These are phyloP conservation scores for Paragyromitra xinjiangensis DNA, from an alignment of 495 filamentous ascomycete species.

Conservation along the genomic window DNA sequence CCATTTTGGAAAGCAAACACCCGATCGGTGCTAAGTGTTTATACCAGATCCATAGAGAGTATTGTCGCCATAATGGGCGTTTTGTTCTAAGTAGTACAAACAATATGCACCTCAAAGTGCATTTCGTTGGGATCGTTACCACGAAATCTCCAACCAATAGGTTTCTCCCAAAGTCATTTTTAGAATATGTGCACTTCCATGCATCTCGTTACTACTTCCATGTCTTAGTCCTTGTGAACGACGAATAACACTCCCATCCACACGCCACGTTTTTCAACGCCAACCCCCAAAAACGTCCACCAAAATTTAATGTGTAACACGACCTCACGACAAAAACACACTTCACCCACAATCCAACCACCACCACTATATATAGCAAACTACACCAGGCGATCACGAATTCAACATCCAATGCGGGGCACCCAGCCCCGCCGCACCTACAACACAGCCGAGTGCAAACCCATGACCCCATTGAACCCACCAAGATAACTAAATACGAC, in stretches of 20 bases:
- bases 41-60: not conserved
- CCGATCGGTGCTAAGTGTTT: not conserved
- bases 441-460: not conserved
- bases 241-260: not conserved
- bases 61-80: not conserved
- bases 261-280: not conserved
- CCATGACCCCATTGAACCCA: not conserved
- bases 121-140: not conserved
- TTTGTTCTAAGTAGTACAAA: not conserved
- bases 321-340: too few relatives aligned
- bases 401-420: too few relatives aligned
- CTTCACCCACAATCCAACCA: too few relatives aligned
- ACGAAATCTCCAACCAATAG: not conserved
- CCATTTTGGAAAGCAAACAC: not conserved
- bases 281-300: too few relatives aligned
- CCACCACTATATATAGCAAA: too few relatives aligned
- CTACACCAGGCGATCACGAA: too few relatives aligned
- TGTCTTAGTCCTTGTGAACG: not conserved
- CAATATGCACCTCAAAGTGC: not conserved
- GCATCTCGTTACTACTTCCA: not conserved
- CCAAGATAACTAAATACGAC: not conserved
- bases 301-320: too few relatives aligned
- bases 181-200: constrained; percentile 3
- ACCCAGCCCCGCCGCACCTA: not conserved
- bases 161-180: not conserved